A percentile compares a stretch with the other conserved stretches of the same genome.
phyloP scores from a whole-genome alignment of 2,329 filamentous ascomycete species.

The Monilinia polystroma region DNA sequence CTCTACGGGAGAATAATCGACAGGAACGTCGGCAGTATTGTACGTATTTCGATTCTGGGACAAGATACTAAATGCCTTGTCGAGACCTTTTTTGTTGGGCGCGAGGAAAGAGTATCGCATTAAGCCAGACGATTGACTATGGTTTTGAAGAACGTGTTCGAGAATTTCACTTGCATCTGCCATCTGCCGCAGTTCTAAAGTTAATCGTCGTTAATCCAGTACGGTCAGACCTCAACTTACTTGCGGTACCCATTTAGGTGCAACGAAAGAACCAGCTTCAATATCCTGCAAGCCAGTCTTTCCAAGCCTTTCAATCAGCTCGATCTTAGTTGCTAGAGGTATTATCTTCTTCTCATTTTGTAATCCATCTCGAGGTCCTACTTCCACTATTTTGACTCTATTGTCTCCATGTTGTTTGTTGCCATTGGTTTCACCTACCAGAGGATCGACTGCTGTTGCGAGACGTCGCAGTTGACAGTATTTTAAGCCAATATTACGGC shows the following conservation, averaged over 20 bases:
- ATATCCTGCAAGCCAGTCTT: slow-evolving; percentile 69
- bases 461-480: slow-evolving; percentile 30
- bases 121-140: slow-evolving; percentile 52
- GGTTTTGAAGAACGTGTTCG: slow-evolving; percentile 60
- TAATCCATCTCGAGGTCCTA: slow-evolving; percentile 81
- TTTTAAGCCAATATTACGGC: slow-evolving; percentile 3
- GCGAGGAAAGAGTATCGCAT: slow-evolving; percentile 79
- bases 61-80: slow-evolving; percentile 58
- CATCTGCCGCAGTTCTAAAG: slow-evolving; percentile 55
- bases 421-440: slow-evolving; percentile 17
- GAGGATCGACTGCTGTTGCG: slow-evolving; percentile 31
- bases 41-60: slow-evolving; percentile 53
- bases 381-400: slow-evolving; percentile 69
- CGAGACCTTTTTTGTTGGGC: slow-evolving; percentile 72
- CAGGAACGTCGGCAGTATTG: slow-evolving; percentile 47
- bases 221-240: slow-evolving; percentile 43
- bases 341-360: slow-evolving; percentile 79
- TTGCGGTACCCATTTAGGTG: slow-evolving; percentile 83
- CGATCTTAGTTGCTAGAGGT: slow-evolving; percentile 69
- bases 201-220: slow-evolving; percentile 3
- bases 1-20: slow-evolving; percentile 13
- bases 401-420: slow-evolving; percentile 34
- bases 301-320: slow-evolving; percentile 69
- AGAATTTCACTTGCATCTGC: slow-evolving; percentile 75
- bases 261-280: slow-evolving; percentile 79